Percentiles rank a stretch among this genome's conserved stretches.
Evolutionary conservation across 2,329 filamentous ascomycete species (phyloP).

Genomic region (Aspergillus sp.): DNA sequence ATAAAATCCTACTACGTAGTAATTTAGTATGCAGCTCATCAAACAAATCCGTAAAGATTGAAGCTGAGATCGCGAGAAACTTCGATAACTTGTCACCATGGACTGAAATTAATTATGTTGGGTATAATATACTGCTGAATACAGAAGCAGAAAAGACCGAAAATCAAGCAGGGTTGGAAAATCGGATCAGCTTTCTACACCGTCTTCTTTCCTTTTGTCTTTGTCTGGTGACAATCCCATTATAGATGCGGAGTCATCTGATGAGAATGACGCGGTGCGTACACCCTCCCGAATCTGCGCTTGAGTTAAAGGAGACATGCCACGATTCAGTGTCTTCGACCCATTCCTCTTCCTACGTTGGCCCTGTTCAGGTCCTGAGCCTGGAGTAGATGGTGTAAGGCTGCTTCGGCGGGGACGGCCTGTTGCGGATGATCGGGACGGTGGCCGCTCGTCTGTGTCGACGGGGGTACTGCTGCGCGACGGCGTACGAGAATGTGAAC

Average conservation of each 20-base stretch:
- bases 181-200: slow-evolving; percentile 15
- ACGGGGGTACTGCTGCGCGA: slow-evolving; percentile 44
- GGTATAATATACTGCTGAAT: slow-evolving; percentile 12
- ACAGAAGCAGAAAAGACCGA: not conserved
- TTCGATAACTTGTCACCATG: not conserved
- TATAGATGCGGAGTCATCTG: slow-evolving; percentile 35
- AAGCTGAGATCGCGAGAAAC: not conserved
- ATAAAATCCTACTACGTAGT: too few relatives aligned
- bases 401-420: slow-evolving; percentile 38
- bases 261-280: slow-evolving; percentile 33
- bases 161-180: not conserved
- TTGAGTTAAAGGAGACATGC: slow-evolving; percentile 38
- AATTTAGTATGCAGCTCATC: not conserved
- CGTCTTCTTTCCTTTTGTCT: slow-evolving; percentile 27
- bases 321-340: slow-evolving; percentile 29
- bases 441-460: slow-evolving; percentile 39
- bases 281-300: slow-evolving; percentile 39
- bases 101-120: not conserved
- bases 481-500: slow-evolving; percentile 43
- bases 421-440: slow-evolving; percentile 31
- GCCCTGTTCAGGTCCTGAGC: slow-evolving; percentile 28
- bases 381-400: slow-evolving; percentile 26
- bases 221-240: slow-evolving; percentile 20
- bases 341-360: slow-evolving; percentile 35
- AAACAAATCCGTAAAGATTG: not conserved